Conservation (phyloP, 140 eudicot genomes). For the Flaveria floridana region DNA sequence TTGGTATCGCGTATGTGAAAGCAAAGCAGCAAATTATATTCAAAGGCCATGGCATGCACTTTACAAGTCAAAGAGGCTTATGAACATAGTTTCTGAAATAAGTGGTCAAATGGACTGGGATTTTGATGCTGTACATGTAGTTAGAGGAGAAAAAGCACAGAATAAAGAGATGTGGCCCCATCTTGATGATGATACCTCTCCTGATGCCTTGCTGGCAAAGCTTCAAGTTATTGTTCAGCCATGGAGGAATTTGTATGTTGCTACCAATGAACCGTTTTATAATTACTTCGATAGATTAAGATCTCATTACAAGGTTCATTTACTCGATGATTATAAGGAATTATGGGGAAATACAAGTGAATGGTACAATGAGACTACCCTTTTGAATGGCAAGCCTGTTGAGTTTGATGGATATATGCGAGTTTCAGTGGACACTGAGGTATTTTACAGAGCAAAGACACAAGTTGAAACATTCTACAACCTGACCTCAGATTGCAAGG, state of each 20-base stretch:
- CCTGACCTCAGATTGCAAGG: constrained; percentile 89
- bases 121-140: constrained; percentile 92
- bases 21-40: constrained; percentile 64
- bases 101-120: constrained; percentile 99
- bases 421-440: constrained; percentile 96
- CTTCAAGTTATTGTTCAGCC: constrained; percentile 63
- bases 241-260: constrained; percentile 89
- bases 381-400: constrained; percentile 62
- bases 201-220: constrained; percentile 65
- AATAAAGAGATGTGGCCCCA: constrained; percentile 83
- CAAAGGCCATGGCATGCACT: constrained; percentile 88
- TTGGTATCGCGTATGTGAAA: constrained; percentile 95
- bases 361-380: constrained; percentile 83
- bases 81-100: constrained; percentile 90
- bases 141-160: constrained; percentile 85
- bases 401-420: constrained; percentile 96
- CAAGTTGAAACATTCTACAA: constrained; percentile 86
- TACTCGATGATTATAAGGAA: constrained; percentile 82
- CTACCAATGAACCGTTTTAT: constrained; percentile 90
- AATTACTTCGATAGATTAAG: constrained; percentile 85
- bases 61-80: constrained; percentile 87
- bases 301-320: constrained; percentile 88
- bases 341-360: constrained; percentile 93
- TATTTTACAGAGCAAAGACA: constrained; percentile 79
- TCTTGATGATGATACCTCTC: constrained; percentile 86